Evolutionary conservation across 371 early-diverging fungal genomes (phyloP).

Genomic region (Mortierella sp.): DNA sequence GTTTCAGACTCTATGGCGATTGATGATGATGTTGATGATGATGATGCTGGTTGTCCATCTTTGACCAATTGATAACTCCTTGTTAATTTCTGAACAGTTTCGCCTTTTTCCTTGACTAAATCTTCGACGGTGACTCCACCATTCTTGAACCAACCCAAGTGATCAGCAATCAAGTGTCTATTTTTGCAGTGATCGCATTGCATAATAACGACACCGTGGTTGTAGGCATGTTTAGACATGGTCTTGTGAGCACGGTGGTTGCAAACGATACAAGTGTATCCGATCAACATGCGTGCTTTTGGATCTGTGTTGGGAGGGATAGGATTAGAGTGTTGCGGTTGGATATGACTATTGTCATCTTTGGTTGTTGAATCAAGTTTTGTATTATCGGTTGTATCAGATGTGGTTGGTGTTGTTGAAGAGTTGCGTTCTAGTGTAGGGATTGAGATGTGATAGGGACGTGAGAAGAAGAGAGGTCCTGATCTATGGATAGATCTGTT

Average conservation of each 20-base stretch:
- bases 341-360: constrained; percentile 10
- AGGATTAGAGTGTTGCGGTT: constrained; percentile 36
- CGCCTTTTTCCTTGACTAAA: constrained; percentile 86
- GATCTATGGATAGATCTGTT: not conserved
- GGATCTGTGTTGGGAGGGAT: constrained; percentile 57
- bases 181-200: constrained; percentile 93
- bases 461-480: not conserved
- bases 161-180: constrained; percentile 95
- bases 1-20: not conserved
- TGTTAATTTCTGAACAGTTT: constrained; percentile 63
- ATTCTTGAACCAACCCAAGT: constrained; percentile 93
- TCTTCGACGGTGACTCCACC: constrained; percentile 84
- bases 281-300: constrained; percentile 82
- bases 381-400: not conserved
- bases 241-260: constrained; percentile 83
- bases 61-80: constrained; percentile 34
- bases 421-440: constrained; percentile 32
- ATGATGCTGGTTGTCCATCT: constrained; percentile 19
- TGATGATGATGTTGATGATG: not conserved
- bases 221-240: constrained; percentile 93
- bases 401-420: too few species aligned
- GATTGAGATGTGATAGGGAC: constrained; percentile 42
- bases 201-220: constrained; percentile 93
- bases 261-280: constrained; percentile 96
- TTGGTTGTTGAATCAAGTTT: not conserved